Conservation (phyloP, 768 basidiomycete genomes). For the Kwoniella dejecticola region DNA sequence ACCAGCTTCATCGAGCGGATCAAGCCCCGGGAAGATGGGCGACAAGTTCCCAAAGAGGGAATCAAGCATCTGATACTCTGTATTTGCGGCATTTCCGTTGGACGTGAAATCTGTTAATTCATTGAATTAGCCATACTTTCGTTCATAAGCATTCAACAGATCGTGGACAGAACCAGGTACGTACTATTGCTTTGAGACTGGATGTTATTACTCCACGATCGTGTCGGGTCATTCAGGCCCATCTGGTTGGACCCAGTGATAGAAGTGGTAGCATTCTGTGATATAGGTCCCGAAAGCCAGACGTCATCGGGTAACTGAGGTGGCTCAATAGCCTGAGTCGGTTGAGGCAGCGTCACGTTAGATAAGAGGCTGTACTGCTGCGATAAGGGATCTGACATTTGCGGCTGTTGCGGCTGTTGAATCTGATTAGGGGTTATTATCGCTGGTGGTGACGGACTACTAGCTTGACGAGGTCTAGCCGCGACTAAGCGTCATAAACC, state of each 20-base stretch:
- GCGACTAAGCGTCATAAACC: not conserved
- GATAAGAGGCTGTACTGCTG: slow-evolving; percentile 7
- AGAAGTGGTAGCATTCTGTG: not conserved
- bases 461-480: slow-evolving; percentile 11
- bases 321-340: slow-evolving; percentile 11
- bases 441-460: not conserved
- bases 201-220: slow-evolving; percentile 5
- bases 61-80: slow-evolving; percentile 92
- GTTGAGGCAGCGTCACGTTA: slow-evolving; percentile 15
- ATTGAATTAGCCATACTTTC: not conserved
- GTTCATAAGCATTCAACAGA: too few species aligned
- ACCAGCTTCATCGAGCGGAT: slow-evolving; percentile 25
- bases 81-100: slow-evolving; percentile 81
- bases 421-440: not conserved
- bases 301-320: slow-evolving; percentile 28
- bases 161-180: too few species aligned
- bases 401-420: slow-evolving; percentile 4
- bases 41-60: slow-evolving; percentile 71
- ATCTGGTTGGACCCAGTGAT: not conserved
- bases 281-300: slow-evolving; percentile 24
- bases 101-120: slow-evolving; percentile 59
- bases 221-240: not conserved
- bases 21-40: slow-evolving; percentile 33
- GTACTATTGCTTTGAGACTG: slow-evolving; percentile 1
- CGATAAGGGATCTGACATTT: not conserved